Base-by-base conservation (phyloP, 164 flowering plant species). In the Houttuynia cordata region DNA sequence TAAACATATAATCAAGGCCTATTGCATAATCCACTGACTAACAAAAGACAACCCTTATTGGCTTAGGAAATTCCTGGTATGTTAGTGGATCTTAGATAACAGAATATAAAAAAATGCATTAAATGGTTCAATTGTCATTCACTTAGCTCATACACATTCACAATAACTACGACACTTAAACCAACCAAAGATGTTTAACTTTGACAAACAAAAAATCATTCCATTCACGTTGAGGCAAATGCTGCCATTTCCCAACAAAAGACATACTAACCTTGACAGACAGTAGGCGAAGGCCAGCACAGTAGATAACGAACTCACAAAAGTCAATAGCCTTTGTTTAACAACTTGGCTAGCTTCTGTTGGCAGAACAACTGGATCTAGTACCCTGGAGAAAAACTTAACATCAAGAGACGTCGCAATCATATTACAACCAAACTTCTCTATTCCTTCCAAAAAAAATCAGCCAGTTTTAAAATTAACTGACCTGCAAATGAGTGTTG, bases 231-330 rank as follows among this genome's bases (percentile, higher is more conserved):
- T 7, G 2, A 45, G 17, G 49, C 17, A 12, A 45, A 12, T 45
- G 49, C 49, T 45, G 4, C 8, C 2, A 45, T 45, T 45, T 17
- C 14, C 7, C 14, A 45, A 3, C 14, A 17, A 14, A 45, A 17
- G 14, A 61, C 25, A 30, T 30, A 39, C 70, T 55, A 61, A 89
- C 98, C 97, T 82, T 66, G 98, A 89, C 60, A 93, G 68, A 70
- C 97, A 87, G 71, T 79, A 84, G 7, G 97, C 90, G 58, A 82
- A 77, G n/a, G 96, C 88, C 61, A 93, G 75, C 45, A 93, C 96
- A 47, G 97, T 86, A 24, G 98, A 89, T 65, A 93, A 75, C 61
- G 98, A 87, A 70, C 91, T 78, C 18, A 83, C 76, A 75, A 93
- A 89, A 77, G 63, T 78, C 76, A 93, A 49, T 67, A 93, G 76